A percentile compares a stretch with the other conserved stretches of the same genome.
Evolutionary conservation across 371 early-diverging fungal species (phyloP).

Genomic region (Batkoa obscura): DNA sequence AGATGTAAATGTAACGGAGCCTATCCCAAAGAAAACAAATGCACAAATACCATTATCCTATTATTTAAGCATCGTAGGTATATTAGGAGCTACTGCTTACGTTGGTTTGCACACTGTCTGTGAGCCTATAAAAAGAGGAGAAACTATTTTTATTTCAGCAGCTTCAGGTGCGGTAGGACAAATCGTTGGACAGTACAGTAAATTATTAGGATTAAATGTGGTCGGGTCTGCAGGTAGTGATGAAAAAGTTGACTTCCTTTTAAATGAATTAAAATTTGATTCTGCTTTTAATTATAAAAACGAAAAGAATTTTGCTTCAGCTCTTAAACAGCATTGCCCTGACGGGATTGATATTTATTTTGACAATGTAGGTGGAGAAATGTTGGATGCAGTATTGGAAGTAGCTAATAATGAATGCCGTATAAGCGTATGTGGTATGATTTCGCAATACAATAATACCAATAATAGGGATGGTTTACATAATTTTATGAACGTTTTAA

Average conservation of each 20-base stretch:
- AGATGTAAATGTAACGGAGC: slow-evolving; percentile 14
- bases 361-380: slow-evolving; percentile 48
- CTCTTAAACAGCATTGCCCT: slow-evolving; percentile 22
- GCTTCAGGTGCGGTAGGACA: slow-evolving; percentile 38
- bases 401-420: slow-evolving; percentile 19
- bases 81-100: slow-evolving; percentile 36
- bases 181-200: slow-evolving; percentile 41
- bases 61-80: slow-evolving; percentile 30
- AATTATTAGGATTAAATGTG: slow-evolving; percentile 29
- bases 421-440: slow-evolving; percentile 32
- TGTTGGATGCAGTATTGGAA: slow-evolving; percentile 27
- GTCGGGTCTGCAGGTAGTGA: slow-evolving; percentile 46
- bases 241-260: slow-evolving; percentile 37
- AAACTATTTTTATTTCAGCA: slow-evolving; percentile 23
- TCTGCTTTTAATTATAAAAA: slow-evolving; percentile 58
- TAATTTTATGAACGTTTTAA: slow-evolving; percentile 22
- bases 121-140: slow-evolving; percentile 33
- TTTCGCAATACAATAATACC: slow-evolving; percentile 40
- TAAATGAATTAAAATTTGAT: slow-evolving; percentile 28
- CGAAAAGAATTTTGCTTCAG: slow-evolving; percentile 14
- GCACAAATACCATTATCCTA: slow-evolving; percentile 19
- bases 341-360: slow-evolving; percentile 49
- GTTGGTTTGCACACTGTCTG: slow-evolving; percentile 25
- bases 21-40: background rate
- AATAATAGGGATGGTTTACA: slow-evolving; percentile 19